Evolutionary conservation across 768 basidiomycete species (phyloP), one percentile per base, ranked within the genome.

Genomic region (Leccinum boreale): DNA sequence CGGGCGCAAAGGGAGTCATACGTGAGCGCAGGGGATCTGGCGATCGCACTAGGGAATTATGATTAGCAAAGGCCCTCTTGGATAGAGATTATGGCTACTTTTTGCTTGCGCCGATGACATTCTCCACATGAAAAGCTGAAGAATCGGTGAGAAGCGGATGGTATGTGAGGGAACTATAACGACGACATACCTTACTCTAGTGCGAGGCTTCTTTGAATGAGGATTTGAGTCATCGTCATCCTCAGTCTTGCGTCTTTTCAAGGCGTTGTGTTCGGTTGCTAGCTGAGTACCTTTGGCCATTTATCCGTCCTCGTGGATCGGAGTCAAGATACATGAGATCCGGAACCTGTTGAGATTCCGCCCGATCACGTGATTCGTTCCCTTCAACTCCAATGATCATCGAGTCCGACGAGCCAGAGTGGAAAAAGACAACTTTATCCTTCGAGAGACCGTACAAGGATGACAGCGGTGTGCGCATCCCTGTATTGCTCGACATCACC

Each of bases 71-170:
- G 29, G 49, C 50, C 54, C 55, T 62, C 58, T 66, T 63, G 50
- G 15, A 62, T 29, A 61, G 36, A 28, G 50, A 54, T 35, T 26
- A 23, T 23, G 49, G 57, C 8, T 56, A 89, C 90, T 81, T 92
- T 92, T 74, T 94, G 91, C 70, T 94, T 94, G 60, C 91, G 79
- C 21, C 91, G 83, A 75, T 93, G 92, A 62, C 92, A 93, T 75
- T 94, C 91, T 17, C 89, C 89, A 57, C 90, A 92, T 9, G 90
- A 91, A 63, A 90, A 92, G 72, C 89, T 91, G 66, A 7, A 47
- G 54, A 48, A 14, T 53, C 21, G 17, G 23, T 65, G 56, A 62
- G 39, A 35, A 55, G 57, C 33, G 23, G 42, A 6, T 24, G 31
- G 29, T 56, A 50, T 19, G 39, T 28, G 54, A 49, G 56, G 53